Percentiles rank a stretch among this genome's conserved stretches.
phyloP scores from a whole-genome alignment of 2,329 filamentous ascomycete genomes.

The Aspergillus floridensis region DNA sequence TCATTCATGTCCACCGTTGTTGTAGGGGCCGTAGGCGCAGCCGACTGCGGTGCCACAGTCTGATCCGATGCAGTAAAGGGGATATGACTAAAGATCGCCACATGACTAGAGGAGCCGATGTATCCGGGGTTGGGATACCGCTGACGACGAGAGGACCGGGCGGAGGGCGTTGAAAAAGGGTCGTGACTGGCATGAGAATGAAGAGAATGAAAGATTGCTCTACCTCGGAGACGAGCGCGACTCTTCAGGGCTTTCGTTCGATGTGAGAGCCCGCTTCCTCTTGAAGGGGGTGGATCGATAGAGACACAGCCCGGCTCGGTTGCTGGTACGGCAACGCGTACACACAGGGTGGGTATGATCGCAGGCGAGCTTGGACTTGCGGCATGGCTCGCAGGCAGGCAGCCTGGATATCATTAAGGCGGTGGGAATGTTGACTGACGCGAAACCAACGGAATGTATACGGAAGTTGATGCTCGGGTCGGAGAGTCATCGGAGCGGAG shows the following conservation, averaged over 20 bases:
- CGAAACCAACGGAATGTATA: too few relatives aligned
- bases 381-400: conserved; percentile 6
- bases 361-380: conserved; percentile 7
- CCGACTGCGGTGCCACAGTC: too few relatives aligned
- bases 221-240: too few relatives aligned
- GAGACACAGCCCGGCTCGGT: conserved; percentile 27
- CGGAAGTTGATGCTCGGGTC: too few relatives aligned
- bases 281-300: conserved; percentile 29
- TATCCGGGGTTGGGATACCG: conserved; percentile 31
- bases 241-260: not conserved
- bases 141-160: conserved; percentile 22
- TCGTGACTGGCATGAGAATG: conserved; percentile 1
- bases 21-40: too few relatives aligned
- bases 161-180: conserved; percentile 6
- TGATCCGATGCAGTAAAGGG: conserved; percentile 14
- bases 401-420: not conserved
- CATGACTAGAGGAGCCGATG: conserved; percentile 29
- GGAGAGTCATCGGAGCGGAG: too few relatives aligned
- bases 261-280: conserved; percentile 12
- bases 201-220: not conserved
- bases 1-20: not conserved
- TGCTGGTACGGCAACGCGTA: conserved; percentile 2
- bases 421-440: too few relatives aligned
- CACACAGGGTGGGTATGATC: conserved; percentile 10
- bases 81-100: conserved; percentile 30